Conservation (phyloP, 495 filamentous ascomycete genomes). For the Durotheca rogersii region DNA sequence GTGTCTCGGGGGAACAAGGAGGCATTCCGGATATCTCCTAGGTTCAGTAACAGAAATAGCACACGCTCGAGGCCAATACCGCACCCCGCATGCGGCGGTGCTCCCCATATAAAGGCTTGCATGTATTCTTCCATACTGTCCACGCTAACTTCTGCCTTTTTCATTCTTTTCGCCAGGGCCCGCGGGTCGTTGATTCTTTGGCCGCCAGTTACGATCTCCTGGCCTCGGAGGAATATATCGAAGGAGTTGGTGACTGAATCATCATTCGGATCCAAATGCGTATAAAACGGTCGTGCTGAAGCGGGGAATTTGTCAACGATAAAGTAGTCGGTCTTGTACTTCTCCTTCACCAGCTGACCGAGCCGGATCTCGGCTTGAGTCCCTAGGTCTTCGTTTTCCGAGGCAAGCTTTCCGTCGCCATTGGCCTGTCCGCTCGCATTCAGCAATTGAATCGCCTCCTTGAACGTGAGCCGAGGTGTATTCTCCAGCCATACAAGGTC, state of each 20-base stretch:
- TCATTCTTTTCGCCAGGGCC: constrained; percentile 76
- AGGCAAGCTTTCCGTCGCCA: constrained; percentile 69
- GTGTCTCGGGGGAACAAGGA: constrained; percentile 85
- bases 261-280: constrained; percentile 83
- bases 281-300: constrained; percentile 85
- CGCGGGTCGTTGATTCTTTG: constrained; percentile 85
- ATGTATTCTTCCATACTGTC: constrained; percentile 82
- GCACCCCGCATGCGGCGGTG: constrained; percentile 86
- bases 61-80: constrained; percentile 89
- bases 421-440: constrained; percentile 77
- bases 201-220: constrained; percentile 88
- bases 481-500: constrained; percentile 72
- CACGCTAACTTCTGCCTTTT: constrained; percentile 70
- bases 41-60: constrained; percentile 76
- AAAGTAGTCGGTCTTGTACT: constrained; percentile 89
- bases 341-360: constrained; percentile 78
- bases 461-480: constrained; percentile 79
- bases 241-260: constrained; percentile 81
- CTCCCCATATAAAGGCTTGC: constrained; percentile 82
- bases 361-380: constrained; percentile 87
- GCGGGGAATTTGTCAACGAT: constrained; percentile 91
- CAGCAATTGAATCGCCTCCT: constrained; percentile 75
- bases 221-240: constrained; percentile 91
- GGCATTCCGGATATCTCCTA: constrained; percentile 87
- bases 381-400: constrained; percentile 72